Conservation (phyloP, 305 asterid species). For the Fraxinus sp. region DNA sequence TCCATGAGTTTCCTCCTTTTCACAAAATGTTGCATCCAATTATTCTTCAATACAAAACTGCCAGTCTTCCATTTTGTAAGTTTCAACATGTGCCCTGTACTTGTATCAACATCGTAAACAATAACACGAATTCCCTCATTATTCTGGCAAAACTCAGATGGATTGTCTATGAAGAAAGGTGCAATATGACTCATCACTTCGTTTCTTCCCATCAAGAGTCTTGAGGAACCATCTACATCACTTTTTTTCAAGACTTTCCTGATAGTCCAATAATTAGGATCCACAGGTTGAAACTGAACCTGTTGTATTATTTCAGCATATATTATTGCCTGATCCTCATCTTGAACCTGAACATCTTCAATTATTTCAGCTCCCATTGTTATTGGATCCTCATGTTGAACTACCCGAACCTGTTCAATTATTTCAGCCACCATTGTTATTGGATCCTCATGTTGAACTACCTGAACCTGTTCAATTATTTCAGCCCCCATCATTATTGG, state of each 20-base stretch:
- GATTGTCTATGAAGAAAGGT: neutral
- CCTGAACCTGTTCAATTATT: neutral
- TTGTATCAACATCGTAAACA: conserved; percentile 15
- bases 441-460: too few relatives aligned
- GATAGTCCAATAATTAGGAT: conserved; percentile 1
- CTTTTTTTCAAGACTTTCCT: neutral
- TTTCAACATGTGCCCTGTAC: neutral
- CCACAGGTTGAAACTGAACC: neutral
- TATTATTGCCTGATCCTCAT: neutral
- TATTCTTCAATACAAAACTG: neutral
- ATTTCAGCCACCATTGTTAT: neutral
- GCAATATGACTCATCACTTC: neutral
- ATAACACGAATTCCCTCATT: neutral
- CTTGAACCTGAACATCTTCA: neutral
- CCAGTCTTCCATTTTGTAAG: conserved; percentile 5
- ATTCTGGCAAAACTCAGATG: neutral
- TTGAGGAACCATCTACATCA: neutral
- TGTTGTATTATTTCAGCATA: neutral
- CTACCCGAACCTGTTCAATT: neutral
- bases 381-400: neutral
- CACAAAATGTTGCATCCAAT: conserved; percentile 16
- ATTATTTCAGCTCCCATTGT: neutral
- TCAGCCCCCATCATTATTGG: neutral
- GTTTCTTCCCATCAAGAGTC: neutral
- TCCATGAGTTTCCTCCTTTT: conserved; percentile 6